Conservation (phyloP, 352 stramenopile genomes). For the Blastocystis sp. region DNA sequence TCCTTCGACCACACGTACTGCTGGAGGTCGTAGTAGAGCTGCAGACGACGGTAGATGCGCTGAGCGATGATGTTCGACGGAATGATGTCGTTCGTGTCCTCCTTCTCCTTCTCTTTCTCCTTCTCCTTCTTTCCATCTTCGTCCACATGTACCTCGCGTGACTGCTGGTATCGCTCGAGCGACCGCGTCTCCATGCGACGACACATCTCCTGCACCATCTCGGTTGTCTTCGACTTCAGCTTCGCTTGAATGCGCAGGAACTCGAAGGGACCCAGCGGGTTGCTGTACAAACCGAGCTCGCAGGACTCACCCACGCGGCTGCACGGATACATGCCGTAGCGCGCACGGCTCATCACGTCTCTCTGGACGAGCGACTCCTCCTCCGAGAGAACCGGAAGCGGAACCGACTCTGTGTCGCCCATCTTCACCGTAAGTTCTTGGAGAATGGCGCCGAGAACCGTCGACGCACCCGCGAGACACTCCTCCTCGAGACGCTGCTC, state of each 20-base stretch:
- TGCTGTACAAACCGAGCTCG: slow-evolving; percentile 3
- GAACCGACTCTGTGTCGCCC: background rate
- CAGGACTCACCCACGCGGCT: background rate
- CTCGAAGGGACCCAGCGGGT: slow-evolving; percentile 38
- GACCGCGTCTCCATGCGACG: slow-evolving; percentile 26
- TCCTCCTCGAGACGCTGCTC: background rate
- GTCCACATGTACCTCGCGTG: slow-evolving; percentile 6
- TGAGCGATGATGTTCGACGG: background rate
- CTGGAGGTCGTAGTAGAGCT: slow-evolving; percentile 49
- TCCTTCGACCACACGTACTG: slow-evolving; percentile 52
- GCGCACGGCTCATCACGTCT: background rate
- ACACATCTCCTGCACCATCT: slow-evolving; percentile 26
- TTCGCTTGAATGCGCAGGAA: slow-evolving; percentile 49
- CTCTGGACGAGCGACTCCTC: background rate
- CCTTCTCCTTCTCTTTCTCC: slow-evolving; percentile 57
- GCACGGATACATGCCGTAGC: background rate
- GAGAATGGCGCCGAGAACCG: background rate
- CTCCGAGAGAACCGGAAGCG: background rate
- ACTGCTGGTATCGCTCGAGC: slow-evolving; percentile 10
- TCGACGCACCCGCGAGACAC: background rate
- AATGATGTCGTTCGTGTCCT: slow-evolving; percentile 36
- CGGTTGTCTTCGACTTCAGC: slow-evolving; percentile 34
- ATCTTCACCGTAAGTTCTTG: background rate
- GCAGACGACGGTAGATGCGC: slow-evolving; percentile 25
- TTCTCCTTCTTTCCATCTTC: slow-evolving; percentile 22